A percentile compares a stretch with the other conserved stretches of the same genome.
phyloP scores from a whole-genome alignment of 495 filamentous ascomycete species.

The Symbiotaphrina buchneri region DNA sequence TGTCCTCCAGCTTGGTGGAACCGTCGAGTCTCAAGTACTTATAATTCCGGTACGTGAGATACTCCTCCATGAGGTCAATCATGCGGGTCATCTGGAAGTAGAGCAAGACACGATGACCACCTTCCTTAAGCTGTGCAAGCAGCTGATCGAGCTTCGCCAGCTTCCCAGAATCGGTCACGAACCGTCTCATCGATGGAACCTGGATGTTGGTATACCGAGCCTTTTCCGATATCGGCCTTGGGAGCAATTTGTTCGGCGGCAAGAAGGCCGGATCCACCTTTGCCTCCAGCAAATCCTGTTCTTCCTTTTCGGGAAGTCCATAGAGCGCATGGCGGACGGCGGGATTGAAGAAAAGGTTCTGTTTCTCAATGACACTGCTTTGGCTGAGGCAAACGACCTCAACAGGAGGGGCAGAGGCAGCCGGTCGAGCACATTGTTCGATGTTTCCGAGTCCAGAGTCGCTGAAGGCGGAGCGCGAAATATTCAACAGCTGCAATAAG shows the following conservation, averaged over 20 bases:
- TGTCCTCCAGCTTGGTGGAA: slow-evolving; percentile 94
- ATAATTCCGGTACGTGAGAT: slow-evolving; percentile 94
- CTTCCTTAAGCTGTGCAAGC: slow-evolving; percentile 70
- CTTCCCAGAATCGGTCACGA: slow-evolving; percentile 95
- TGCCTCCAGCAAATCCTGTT: slow-evolving; percentile 47
- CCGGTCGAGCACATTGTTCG: slow-evolving; percentile 56
- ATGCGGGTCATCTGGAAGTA: slow-evolving; percentile 99
- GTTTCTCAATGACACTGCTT: slow-evolving; percentile 37
- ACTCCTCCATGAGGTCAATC: slow-evolving; percentile 99
- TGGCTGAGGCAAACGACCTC: slow-evolving; percentile 54
- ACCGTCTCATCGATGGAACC: slow-evolving; percentile 94
- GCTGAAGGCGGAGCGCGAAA: slow-evolving; percentile 43
- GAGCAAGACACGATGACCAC: slow-evolving; percentile 83
- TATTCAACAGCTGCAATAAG: slow-evolving; percentile 53
- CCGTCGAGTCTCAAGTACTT: slow-evolving; percentile 94
- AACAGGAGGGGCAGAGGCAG: slow-evolving; percentile 72
- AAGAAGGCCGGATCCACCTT: slow-evolving; percentile 41
- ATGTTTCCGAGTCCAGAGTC: slow-evolving; percentile 48
- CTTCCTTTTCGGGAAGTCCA: slow-evolving; percentile 38
- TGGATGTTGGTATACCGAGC: slow-evolving; percentile 70
- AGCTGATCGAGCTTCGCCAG: slow-evolving; percentile 79
- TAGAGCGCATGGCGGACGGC: slow-evolving; percentile 52
- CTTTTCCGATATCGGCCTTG: slow-evolving; percentile 55
- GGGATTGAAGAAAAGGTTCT: slow-evolving; percentile 58
- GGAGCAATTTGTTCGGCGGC: slow-evolving; percentile 40